Evolutionary conservation across 2,329 filamentous ascomycete genomes (phyloP), one percentile per base, ranked within the genome.

Genomic region (Hymenoscyphus albidus): DNA sequence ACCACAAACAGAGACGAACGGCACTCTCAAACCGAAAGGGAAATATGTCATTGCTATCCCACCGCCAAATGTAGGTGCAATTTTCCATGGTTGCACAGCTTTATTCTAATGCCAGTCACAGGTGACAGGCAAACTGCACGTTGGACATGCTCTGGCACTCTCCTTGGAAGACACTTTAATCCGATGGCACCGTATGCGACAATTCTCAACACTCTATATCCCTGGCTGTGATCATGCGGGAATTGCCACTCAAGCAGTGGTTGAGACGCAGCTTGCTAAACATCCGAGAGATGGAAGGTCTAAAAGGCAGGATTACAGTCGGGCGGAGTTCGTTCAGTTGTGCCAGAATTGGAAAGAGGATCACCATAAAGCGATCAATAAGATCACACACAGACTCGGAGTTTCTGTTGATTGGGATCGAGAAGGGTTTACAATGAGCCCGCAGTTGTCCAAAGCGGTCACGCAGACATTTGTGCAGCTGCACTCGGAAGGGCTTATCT

Each of bases 291-390:
- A 55, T 32, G 51, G 22, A n/a, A 55, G 31, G 51, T 55, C 51
- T 31, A 55, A 65, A 85, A 96, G 77, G 85, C 89, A 96, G 72
- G 93, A 97, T 72, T 82, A 97, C 38, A 93, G 93, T 65, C 85
- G 93, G 67, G 81, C 87, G 68, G 87, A 87, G 73, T 93, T 97
- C 73, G 81, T 92, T 18, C 81, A 92, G 66, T 85, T 85, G 51
- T 90, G 95, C 59, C 94, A 90, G 90, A 86, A 92, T 44, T 98
- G 93, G 94, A 97, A 97, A 80, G 86, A 91, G 56, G 91, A 93
- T 71, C 96, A 97, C 77, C 93, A 97, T 76, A 79, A 85, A 77
- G 89, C 88, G 74, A 97, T 98, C 79, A 96, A 93, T 79, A 88
- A 88, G 70, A 89, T 91, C 22, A 81, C 95, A 75, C 87, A 88